These are phyloP conservation scores for Talaromyces verruculosus DNA, from an alignment of 2,329 filamentous ascomycete species.

Conservation along the genomic window DNA sequence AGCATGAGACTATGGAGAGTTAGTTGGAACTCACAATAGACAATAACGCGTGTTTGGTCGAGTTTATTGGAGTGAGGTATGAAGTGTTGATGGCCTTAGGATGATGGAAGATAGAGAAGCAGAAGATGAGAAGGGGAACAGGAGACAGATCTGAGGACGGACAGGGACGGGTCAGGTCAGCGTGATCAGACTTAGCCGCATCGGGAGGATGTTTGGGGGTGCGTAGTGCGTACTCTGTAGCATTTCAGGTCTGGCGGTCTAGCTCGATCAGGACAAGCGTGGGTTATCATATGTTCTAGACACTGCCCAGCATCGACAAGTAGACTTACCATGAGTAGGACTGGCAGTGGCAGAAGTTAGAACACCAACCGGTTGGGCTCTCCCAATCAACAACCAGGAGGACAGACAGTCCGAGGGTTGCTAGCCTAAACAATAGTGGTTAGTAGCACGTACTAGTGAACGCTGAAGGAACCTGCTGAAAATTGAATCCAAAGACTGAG, in stretches of 20 bases:
- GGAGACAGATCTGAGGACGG: neutral
- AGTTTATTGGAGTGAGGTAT: neutral
- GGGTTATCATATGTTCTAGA: conserved; percentile 9
- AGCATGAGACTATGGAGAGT: neutral
- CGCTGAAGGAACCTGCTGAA: too few species aligned
- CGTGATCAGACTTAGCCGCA: neutral
- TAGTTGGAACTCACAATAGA: neutral
- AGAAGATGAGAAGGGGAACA: neutral
- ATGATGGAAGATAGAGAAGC: neutral
- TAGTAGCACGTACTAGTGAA: too few species aligned
- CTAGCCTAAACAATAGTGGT: too few species aligned
- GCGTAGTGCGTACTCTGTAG: neutral
- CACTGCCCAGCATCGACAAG: neutral
- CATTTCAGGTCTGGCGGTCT: conserved; percentile 3
- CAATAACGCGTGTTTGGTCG: neutral
- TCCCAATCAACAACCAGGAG: too few species aligned
- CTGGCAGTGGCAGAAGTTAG: too few species aligned
- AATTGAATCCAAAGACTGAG: too few species aligned
- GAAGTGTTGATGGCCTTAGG: neutral
- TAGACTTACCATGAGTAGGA: too few species aligned
- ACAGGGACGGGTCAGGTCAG: neutral
- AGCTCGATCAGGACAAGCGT: neutral
- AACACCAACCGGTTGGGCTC: too few species aligned
- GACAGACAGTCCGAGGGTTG: too few species aligned
- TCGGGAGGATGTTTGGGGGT: neutral